Conservation (phyloP, 1,284 basidiomycete species). For the Heterobasidion annosum region DNA sequence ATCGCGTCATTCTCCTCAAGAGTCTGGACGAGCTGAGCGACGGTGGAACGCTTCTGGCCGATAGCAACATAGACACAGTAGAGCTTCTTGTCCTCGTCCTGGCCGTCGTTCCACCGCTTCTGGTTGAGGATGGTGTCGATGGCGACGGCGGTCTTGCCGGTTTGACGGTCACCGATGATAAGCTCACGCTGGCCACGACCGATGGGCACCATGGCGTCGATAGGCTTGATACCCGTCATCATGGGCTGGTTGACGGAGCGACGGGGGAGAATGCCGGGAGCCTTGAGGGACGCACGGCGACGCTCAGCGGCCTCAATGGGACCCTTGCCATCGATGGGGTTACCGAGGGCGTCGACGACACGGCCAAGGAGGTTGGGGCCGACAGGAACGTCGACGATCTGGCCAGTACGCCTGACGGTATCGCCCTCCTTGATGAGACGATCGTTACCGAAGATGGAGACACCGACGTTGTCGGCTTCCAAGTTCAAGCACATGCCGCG, state of each 20-base stretch:
- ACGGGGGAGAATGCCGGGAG: constrained; percentile 97
- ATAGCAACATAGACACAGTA: constrained; percentile 99
- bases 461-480: constrained; percentile 99
- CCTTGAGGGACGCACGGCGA: constrained; percentile 96
- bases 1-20: constrained; percentile 99
- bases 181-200: constrained; percentile 99
- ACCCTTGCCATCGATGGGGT: constrained; percentile 99
- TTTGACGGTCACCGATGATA: constrained; percentile 99
- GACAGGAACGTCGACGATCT: constrained; percentile 99
- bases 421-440: constrained; percentile 99
- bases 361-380: constrained; percentile 94
- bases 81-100: constrained; percentile 95
- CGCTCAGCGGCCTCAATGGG: constrained; percentile 91
- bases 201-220: constrained; percentile 99
- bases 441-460: constrained; percentile 99
- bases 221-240: constrained; percentile 99
- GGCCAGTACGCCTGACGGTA: constrained; percentile 99
- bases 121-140: constrained; percentile 99
- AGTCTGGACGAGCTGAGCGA: constrained; percentile 98
- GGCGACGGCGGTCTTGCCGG: constrained; percentile 97
- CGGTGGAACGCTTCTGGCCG: constrained; percentile 98
- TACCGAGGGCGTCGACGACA: constrained; percentile 98
- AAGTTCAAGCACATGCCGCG: constrained; percentile 99
- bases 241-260: constrained; percentile 99
- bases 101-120: constrained; percentile 98